Conservation (phyloP, 2,329 filamentous ascomycete species). For the Cryphonectria parasitica region DNA sequence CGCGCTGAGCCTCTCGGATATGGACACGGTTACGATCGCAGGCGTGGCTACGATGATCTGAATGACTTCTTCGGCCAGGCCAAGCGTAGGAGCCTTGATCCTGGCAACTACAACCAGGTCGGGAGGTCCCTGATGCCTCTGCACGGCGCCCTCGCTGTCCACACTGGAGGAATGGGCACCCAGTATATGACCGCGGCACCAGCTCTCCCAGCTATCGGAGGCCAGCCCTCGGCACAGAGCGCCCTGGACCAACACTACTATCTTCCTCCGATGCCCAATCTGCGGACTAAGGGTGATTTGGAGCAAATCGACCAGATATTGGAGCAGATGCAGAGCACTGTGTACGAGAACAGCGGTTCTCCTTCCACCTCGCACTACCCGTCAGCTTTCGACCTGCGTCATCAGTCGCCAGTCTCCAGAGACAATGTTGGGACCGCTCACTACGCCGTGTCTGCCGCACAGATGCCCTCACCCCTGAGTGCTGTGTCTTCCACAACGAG, state of each 20-base stretch:
- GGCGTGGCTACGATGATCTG: slow-evolving; percentile 83
- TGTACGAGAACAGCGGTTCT: slow-evolving; percentile 89
- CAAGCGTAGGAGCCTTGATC: slow-evolving; percentile 90
- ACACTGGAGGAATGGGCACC: slow-evolving; percentile 54
- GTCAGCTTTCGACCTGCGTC: slow-evolving; percentile 62
- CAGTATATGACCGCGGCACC: slow-evolving; percentile 57
- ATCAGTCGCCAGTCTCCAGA: slow-evolving; percentile 41
- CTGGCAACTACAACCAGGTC: slow-evolving; percentile 86
- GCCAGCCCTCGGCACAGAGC: slow-evolving; percentile 56
- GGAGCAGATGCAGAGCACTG: slow-evolving; percentile 93
- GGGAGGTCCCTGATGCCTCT: slow-evolving; percentile 85
- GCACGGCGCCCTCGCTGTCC: slow-evolving; percentile 70
- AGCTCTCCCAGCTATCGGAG: slow-evolving; percentile 59
- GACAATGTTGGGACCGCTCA: slow-evolving; percentile 35
- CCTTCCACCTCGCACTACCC: slow-evolving; percentile 80
- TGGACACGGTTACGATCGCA: slow-evolving; percentile 67
- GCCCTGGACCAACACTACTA: slow-evolving; percentile 81
- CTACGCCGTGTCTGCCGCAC: slow-evolving; percentile 52
- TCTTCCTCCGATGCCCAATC: slow-evolving; percentile 81
- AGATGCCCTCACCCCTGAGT: slow-evolving; percentile 64
- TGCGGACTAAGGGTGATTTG: slow-evolving; percentile 91
- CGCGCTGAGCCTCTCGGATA: slow-evolving; percentile 68
- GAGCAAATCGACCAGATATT: slow-evolving; percentile 93
- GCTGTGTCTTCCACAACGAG: slow-evolving; percentile 57
- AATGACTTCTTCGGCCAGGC: slow-evolving; percentile 94